Evolutionary conservation across 2,329 filamentous ascomycete species (phyloP).

Genomic region (Colletotrichum tropicale): DNA sequence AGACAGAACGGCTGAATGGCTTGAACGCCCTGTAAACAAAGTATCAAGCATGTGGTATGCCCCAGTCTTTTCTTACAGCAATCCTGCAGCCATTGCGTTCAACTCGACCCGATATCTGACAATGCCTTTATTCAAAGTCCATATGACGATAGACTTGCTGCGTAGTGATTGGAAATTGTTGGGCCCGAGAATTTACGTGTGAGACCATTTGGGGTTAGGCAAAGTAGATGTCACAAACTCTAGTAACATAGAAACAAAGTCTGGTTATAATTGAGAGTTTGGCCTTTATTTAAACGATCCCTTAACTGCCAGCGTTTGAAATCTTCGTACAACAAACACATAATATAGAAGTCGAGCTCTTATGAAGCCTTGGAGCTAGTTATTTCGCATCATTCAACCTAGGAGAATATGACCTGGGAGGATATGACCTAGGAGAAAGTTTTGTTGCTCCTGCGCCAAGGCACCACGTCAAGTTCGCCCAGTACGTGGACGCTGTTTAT

Average conservation of each 20-base stretch:
- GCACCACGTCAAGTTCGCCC: background rate
- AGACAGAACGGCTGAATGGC: background rate
- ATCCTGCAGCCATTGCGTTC: background rate
- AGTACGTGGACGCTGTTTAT: background rate
- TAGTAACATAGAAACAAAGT: no score
- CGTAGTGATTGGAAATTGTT: background rate
- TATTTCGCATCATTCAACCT: fast-evolving
- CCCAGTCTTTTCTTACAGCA: fast-evolving
- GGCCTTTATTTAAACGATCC: no score
- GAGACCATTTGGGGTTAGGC: background rate
- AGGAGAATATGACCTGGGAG: background rate
- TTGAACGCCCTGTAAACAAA: fast-evolving
- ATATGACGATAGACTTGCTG: background rate
- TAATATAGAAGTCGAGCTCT: background rate
- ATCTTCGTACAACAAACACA: no score
- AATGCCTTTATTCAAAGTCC: background rate
- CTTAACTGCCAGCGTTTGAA: no score
- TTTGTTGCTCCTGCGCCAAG: background rate
- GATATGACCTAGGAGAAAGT: background rate
- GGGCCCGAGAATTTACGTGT: background rate
- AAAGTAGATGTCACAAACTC: no score
- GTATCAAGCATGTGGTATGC: no score
- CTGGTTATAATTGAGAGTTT: no score
- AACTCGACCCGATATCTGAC: no score
- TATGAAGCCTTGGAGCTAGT: background rate